Evolutionary conservation across 176 grass and related monocot genomes (phyloP), one percentile per base, ranked within the genome.

Genomic region (Calamus simplicifolius): DNA sequence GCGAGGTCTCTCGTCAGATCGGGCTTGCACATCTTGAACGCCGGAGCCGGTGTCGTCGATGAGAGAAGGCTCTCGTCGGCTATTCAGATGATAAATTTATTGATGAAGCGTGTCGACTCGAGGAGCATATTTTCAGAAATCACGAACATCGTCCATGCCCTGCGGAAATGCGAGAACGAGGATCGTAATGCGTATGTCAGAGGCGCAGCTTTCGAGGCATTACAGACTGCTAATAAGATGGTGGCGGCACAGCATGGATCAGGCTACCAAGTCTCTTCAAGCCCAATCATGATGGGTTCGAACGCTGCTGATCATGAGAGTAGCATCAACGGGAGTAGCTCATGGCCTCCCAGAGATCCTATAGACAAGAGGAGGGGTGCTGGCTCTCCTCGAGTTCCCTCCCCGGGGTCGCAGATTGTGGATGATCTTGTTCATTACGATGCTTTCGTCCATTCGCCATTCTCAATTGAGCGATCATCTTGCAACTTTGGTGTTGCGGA

Each of bases 121-220:
- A 75, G 55, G 29, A 77, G 66, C 18, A 88, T 81, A 66, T 84
- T 70, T 73, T 93, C 80, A 69, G 89, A 93, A 76, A 79, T 84
- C 53, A 54, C 17, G 23, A 79, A 30, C 52, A 79, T 93, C 28
- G 27, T 84, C 19, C 5, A 68, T 72, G 80, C 61, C 43, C 57
- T 93, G 56, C 57, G 81, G 31, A 60, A 73, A 69, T 73, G 49
- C 61, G 52, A 56, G 58, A 31, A 50, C 21, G 29, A 23, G 21
- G 21, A 69, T 52, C 59, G 4, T 27, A 19, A 66, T 66, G 57
- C 57, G 76, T 70, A 59, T n/a, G 25, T 87, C 27, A 59, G 58
- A 21, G 49, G 30, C 66, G 80, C 77, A 50, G 65, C 78, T 76
- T 75, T 59, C 57, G 58, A 88, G 53, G 75, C 70, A 52, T 27